Evolutionary conservation across 2,329 filamentous ascomycete species (phyloP).

Genomic region (Trichoderma harzianum): DNA sequence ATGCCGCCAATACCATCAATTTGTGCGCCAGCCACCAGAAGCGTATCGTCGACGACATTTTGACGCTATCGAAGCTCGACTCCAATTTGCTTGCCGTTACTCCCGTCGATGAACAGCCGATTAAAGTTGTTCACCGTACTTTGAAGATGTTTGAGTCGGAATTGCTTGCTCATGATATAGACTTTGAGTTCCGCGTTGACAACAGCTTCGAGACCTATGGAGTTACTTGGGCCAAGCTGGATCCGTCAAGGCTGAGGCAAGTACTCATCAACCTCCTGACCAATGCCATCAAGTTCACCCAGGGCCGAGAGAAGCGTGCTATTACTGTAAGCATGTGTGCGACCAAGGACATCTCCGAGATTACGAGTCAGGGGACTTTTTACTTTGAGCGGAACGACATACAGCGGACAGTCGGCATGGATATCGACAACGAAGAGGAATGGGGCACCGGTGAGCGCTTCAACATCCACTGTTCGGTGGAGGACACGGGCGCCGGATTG

Average conservation of each 20-base stretch:
- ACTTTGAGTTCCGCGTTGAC: conserved; percentile 66
- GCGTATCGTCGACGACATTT: conserved; percentile 64
- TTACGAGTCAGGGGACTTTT: conserved; percentile 38
- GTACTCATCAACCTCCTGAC: conserved; percentile 74
- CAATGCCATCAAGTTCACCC: conserved; percentile 64
- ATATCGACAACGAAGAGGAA: conserved; percentile 53
- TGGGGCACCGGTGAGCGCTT: conserved; percentile 72
- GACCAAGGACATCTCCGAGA: conserved; percentile 49
- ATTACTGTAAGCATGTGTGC: conserved; percentile 66
- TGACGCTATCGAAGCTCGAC: conserved; percentile 67
- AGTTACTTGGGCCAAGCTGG: conserved; percentile 70
- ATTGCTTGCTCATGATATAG: conserved; percentile 67
- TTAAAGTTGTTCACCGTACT: conserved; percentile 64
- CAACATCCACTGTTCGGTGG: conserved; percentile 68
- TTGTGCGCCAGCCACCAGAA: conserved; percentile 78
- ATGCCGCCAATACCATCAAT: conserved; percentile 78
- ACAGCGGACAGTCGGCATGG: conserved; percentile 33
- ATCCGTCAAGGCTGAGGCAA: conserved; percentile 71
- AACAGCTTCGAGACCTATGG: conserved; percentile 62
- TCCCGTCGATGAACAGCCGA: conserved; percentile 65
- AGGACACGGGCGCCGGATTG: conserved; percentile 67
- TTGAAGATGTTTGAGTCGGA: conserved; percentile 80
- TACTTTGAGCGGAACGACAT: conserved; percentile 48
- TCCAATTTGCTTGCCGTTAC: conserved; percentile 68
- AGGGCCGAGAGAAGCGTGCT: conserved; percentile 53